Base-by-base conservation (phyloP, 495 filamentous ascomycete species). In the Polyplosphaeria fusca region DNA sequence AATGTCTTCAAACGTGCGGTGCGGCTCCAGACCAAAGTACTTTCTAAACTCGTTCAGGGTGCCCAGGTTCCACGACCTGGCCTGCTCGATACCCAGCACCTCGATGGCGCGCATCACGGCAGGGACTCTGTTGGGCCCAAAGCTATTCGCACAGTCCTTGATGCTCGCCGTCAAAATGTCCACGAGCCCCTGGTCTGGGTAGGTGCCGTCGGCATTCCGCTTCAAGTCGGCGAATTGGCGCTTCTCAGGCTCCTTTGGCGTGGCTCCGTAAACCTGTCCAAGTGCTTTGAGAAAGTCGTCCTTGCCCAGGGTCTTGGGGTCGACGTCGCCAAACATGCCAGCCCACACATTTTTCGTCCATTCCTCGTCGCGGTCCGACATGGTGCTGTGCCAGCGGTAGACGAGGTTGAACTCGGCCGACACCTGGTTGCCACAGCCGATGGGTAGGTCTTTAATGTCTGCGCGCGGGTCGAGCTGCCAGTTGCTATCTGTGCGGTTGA, bases 31-130 rank as follows among this genome's bases (percentile, higher is more conserved):
- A 9, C 82, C 83, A 63, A 94, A 92, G 74, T 87, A 88, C 59
- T 82, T 77, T 30, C 91, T 77, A 73, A 96, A 91, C 69, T 96
- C 91, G 68, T 96, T 96, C 47, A 96, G 73, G 2, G 87, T 85
- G 0, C 86, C 86, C 20, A 91, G 64, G 58, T 89, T 88, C 91
- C 91, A 95, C 18, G 81, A 77, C 9, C 91, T 83, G 2, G 86
- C 85, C 60, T 94, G 89, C 60, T 89, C 79, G 51, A 96, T 95
- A 30, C 91, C 89, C 0, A 96, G 77, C 39, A 92, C 86, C 67
- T 96, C 91, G 14, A 95, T 77, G 12, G 82, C 79, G 44, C 80
- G 80, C 75, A 96, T 79, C 38, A 87, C 76, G 12, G 74, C 71
- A 0, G 91, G 91, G 0, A 94, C 86, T 58, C 87, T 84, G 5